Conservation (phyloP, 768 basidiomycete genomes). For the Lactarius psammicola region DNA sequence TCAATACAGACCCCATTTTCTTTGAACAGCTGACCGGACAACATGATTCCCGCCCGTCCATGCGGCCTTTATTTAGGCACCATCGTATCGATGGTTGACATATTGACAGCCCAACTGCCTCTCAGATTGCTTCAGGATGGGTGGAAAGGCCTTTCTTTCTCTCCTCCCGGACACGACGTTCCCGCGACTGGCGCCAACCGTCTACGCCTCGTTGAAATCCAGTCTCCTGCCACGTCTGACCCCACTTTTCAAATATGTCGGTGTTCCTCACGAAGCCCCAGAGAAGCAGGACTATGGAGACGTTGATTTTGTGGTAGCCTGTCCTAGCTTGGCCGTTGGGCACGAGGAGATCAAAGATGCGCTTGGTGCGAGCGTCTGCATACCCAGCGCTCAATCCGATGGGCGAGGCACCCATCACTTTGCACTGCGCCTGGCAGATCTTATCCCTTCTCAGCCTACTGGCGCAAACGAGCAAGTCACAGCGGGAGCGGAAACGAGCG, state of each 20-base stretch:
- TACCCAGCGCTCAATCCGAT: slow-evolving; percentile 45
- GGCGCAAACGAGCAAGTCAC: slow-evolving; percentile 26
- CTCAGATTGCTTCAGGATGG: slow-evolving; percentile 45
- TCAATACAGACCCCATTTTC: background rate
- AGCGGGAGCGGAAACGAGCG: slow-evolving; percentile 19
- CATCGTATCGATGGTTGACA: background rate
- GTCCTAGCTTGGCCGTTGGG: slow-evolving; percentile 36
- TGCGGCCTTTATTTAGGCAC: background rate
- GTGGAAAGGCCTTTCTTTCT: slow-evolving; percentile 64
- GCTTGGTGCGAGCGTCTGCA: slow-evolving; percentile 43
- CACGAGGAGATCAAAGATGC: slow-evolving; percentile 35
- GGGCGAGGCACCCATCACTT: slow-evolving; percentile 63
- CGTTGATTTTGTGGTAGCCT: slow-evolving; percentile 61
- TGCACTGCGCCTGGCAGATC: slow-evolving; percentile 45
- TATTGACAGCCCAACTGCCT: background rate
- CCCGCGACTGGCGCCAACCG: slow-evolving; percentile 57
- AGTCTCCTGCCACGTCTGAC: slow-evolving; percentile 43
- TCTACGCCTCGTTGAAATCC: slow-evolving; percentile 53
- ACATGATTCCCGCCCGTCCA: too few species aligned
- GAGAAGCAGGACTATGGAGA: slow-evolving; percentile 67
- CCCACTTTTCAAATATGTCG: slow-evolving; percentile 50
- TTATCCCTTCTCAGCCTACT: slow-evolving; percentile 40
- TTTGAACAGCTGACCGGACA: background rate
- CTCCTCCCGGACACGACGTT: slow-evolving; percentile 45
- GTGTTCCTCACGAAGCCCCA: slow-evolving; percentile 60